These are phyloP conservation scores for Citrus mangshanensis DNA, from an alignment of 345 rosid species.

Conservation along the genomic window DNA sequence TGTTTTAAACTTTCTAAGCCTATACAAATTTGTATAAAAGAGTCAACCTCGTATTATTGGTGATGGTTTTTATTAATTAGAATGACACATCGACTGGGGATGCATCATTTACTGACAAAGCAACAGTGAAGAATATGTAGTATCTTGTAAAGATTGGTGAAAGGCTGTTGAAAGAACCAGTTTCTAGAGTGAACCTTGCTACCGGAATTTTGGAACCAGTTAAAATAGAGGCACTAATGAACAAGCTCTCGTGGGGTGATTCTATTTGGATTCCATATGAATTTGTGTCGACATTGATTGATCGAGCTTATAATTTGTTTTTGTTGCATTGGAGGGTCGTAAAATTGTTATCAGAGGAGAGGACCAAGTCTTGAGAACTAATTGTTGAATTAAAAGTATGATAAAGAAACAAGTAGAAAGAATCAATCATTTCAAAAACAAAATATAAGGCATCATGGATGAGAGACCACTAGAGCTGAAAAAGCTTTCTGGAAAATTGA, in stretches of 20 bases:
- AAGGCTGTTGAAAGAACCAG: slow-evolving; percentile 10
- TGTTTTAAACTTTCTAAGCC: too few relatives aligned
- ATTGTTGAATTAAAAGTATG: too few relatives aligned
- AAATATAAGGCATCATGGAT: too few relatives aligned
- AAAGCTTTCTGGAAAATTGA: too few relatives aligned
- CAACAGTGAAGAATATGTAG: slow-evolving; percentile 10
- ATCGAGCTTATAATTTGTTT: neutral
- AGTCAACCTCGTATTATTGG: too few relatives aligned
- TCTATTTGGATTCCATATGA: neutral
- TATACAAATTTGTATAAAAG: too few relatives aligned
- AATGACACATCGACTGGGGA: neutral
- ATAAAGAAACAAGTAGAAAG: too few relatives aligned
- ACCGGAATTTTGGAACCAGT: slow-evolving; percentile 15
- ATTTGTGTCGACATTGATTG: neutral
- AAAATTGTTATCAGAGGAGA: slow-evolving; percentile 14
- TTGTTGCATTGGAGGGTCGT: slow-evolving; percentile 9
- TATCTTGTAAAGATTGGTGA: slow-evolving; percentile 11
- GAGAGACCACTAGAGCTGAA: too few relatives aligned
- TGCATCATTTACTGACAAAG: slow-evolving; percentile 9
- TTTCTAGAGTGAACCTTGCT: slow-evolving; percentile 13
- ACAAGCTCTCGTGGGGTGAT: slow-evolving; percentile 10
- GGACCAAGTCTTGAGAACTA: neutral
- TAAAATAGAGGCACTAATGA: slow-evolving; percentile 20
- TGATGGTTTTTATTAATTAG: too few relatives aligned
- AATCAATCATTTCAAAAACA: too few relatives aligned